phyloP scores from a whole-genome alignment of 345 rosid species.

The Citrus sinensis region DNA sequence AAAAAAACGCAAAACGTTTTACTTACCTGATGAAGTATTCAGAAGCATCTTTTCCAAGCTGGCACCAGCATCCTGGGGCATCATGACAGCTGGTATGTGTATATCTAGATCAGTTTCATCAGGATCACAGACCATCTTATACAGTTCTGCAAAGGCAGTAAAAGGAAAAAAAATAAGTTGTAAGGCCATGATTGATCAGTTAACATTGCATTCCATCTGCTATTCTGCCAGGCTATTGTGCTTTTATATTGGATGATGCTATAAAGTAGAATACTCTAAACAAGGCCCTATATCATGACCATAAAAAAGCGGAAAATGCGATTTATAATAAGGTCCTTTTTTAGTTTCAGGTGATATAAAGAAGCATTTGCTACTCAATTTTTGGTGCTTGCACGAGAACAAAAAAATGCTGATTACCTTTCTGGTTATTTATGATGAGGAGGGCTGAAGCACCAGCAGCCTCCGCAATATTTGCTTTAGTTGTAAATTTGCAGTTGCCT shows the following conservation, averaged over 20 bases:
- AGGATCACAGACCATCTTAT: conserved; percentile 99
- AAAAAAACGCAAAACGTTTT: neutral
- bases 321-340: neutral
- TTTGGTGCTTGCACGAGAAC: neutral
- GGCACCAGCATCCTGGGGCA: conserved; percentile 94
- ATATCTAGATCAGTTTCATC: conserved; percentile 94
- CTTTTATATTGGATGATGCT: neutral
- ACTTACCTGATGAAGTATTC: conserved; percentile 61
- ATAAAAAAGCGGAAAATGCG: neutral
- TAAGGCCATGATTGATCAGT: neutral
- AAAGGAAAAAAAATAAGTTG: neutral
- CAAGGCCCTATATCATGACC: neutral
- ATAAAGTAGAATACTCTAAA: neutral
- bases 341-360: neutral
- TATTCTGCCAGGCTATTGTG: neutral
- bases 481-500: conserved; percentile 84
- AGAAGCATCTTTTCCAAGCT: conserved; percentile 64
- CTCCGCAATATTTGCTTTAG: conserved; percentile 85
- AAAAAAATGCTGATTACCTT: conserved; percentile 44
- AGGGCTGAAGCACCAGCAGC: conserved; percentile 92
- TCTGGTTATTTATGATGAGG: conserved; percentile 84
- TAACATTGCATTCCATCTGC: neutral
- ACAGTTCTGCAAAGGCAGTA: conserved; percentile 57
- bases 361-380: neutral
- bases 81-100: conserved; percentile 84